Evolutionary conservation across 1,139 yeast genomes (phyloP).

Genomic region (Pneumocystis wakefieldiae): DNA sequence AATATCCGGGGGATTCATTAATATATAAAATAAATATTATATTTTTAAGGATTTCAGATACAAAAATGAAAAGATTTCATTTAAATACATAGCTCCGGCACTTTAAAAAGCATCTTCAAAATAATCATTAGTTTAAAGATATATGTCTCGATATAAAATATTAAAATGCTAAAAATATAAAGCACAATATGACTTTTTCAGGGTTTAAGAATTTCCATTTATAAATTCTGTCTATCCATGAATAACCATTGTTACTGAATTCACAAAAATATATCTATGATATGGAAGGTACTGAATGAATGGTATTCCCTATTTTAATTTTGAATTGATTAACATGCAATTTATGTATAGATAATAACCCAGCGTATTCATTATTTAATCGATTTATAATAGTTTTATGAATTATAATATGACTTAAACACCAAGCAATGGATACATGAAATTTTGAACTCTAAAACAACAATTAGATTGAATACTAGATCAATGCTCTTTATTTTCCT

Average conservation of each 20-base stretch:
- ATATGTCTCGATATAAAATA: not conserved
- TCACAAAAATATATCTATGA: not conserved
- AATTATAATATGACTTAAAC: not conserved
- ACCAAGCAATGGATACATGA: not conserved
- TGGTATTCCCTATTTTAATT: not conserved
- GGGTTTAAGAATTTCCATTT: not conserved
- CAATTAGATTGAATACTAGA: not conserved
- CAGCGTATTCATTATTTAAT: not conserved
- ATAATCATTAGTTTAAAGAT: not conserved
- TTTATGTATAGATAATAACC: not conserved
- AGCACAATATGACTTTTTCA: not conserved
- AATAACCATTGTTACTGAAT: not conserved
- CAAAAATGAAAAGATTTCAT: not conserved
- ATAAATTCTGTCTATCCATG: not conserved
- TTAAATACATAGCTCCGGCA: not conserved
- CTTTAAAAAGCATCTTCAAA: not conserved
- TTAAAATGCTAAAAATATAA: not conserved
- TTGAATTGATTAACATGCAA: not conserved
- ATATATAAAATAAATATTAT: too few relatives aligned
- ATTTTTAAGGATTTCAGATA: not conserved
- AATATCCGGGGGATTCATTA: too few relatives aligned
- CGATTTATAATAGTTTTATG: not conserved
- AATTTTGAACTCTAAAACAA: not conserved
- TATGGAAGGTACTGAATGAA: not conserved
- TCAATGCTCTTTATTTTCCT: not conserved